These are phyloP conservation scores for Vararia minispora DNA, from an alignment of 768 basidiomycete species.

Conservation along the genomic window DNA sequence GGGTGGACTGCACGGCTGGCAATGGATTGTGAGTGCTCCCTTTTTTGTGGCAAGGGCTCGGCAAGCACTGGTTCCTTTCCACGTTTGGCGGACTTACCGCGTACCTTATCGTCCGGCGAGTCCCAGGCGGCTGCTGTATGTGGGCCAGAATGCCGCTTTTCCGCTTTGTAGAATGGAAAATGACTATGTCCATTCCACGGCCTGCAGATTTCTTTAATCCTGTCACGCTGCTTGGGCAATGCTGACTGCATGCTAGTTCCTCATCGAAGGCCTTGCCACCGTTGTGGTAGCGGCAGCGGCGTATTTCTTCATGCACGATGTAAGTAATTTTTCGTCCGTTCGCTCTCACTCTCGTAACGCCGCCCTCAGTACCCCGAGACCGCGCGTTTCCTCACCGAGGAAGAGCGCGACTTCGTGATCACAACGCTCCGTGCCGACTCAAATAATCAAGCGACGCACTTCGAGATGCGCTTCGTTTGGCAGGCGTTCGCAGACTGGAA, in stretches of 20 bases:
- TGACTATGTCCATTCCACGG: too few relatives aligned
- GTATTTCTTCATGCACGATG: conserved; percentile 30
- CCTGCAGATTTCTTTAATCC: too few relatives aligned
- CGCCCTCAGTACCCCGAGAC: conserved; percentile 28
- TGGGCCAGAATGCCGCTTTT: too few relatives aligned
- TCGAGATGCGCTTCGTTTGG: conserved; percentile 24
- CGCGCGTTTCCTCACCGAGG: conserved; percentile 28
- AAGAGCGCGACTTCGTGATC: conserved; percentile 23
- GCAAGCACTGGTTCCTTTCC: too few relatives aligned
- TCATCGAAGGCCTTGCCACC: conserved; percentile 36
- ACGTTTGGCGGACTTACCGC: not conserved
- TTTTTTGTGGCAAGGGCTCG: too few relatives aligned
- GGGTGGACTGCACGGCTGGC: conserved; percentile 28
- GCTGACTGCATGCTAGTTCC: too few relatives aligned
- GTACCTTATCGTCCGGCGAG: too few relatives aligned
- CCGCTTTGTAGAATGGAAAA: too few relatives aligned
- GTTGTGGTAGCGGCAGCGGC: conserved; percentile 28
- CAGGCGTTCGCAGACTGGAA: conserved; percentile 22
- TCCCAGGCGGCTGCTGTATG: too few relatives aligned
- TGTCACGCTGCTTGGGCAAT: too few relatives aligned
- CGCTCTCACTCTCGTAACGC: not conserved
- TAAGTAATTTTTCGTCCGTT: conserved; percentile 10
- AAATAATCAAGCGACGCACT: conserved; percentile 22
- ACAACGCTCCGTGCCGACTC: conserved; percentile 19
- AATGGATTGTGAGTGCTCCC: conserved; percentile 33